phyloP scores from a whole-genome alignment of 2,329 filamentous ascomycete species.

The Arthroderma sp. region DNA sequence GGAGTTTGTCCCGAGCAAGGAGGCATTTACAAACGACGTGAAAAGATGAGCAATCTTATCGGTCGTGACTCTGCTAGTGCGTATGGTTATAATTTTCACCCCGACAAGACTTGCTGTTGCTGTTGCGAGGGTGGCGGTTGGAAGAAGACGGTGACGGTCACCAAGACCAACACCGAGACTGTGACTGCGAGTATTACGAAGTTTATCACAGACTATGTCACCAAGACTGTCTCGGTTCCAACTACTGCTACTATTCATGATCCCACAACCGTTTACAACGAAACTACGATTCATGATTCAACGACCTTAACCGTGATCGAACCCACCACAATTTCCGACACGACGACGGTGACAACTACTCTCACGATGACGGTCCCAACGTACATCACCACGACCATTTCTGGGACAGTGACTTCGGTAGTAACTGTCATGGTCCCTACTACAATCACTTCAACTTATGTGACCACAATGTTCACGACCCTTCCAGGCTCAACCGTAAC shows the following conservation, averaged over 20 bases:
- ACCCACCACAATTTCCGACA: constrained; percentile 5
- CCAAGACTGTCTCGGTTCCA: neutral
- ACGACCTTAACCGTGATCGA: constrained; percentile 5
- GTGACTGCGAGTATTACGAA: neutral
- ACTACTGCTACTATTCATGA: constrained; percentile 4
- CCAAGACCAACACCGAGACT: constrained; percentile 11
- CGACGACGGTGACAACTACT: constrained; percentile 7
- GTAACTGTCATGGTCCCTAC: constrained; percentile 23
- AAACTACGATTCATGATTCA: constrained; percentile 1
- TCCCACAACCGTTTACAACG: neutral
- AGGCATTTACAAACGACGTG: neutral
- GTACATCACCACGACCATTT: constrained; percentile 16
- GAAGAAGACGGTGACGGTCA: constrained; percentile 6
- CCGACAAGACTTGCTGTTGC: neutral
- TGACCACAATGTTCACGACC: constrained; percentile 12
- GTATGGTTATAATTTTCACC: neutral
- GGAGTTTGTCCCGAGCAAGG: neutral
- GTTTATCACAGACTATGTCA: constrained; percentile 3
- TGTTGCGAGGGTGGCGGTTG: neutral
- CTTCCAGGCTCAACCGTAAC: neutral
- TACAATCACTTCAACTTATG: constrained; percentile 21
- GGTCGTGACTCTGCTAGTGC: neutral
- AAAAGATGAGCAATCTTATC: neutral
- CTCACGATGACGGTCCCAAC: constrained; percentile 8
- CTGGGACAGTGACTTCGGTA: constrained; percentile 17